Conservation (phyloP, 2,329 filamentous ascomycete species). For the Anthostomella pinea region DNA sequence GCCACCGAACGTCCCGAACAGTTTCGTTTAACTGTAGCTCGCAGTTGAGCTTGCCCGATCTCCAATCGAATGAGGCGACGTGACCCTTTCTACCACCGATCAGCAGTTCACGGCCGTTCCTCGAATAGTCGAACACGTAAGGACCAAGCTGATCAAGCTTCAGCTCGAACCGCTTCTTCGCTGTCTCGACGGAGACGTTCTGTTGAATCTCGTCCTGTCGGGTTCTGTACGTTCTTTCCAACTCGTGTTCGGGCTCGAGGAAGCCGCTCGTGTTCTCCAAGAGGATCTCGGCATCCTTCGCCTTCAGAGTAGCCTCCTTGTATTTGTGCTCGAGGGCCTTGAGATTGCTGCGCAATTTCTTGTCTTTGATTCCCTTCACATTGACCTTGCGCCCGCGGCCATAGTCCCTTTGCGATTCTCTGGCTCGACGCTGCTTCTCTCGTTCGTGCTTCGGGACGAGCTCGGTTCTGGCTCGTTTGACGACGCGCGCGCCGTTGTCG, state of each 20-base stretch:
- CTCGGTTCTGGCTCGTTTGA: slow-evolving; percentile 49
- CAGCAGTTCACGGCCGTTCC: slow-evolving; percentile 82
- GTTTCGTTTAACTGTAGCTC: slow-evolving; percentile 91
- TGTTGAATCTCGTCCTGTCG: slow-evolving; percentile 80
- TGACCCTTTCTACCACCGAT: slow-evolving; percentile 90
- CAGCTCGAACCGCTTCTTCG: slow-evolving; percentile 90
- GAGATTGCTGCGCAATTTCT: slow-evolving; percentile 81
- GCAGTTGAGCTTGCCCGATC: slow-evolving; percentile 84
- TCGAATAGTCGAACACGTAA: slow-evolving; percentile 83
- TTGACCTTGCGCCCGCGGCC: slow-evolving; percentile 78
- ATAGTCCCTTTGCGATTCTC: slow-evolving; percentile 71
- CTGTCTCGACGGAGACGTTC: slow-evolving; percentile 75
- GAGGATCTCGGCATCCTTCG: slow-evolving; percentile 93
- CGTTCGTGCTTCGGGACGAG: slow-evolving; percentile 51
- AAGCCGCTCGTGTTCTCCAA: slow-evolving; percentile 84
- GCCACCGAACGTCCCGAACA: slow-evolving; percentile 82
- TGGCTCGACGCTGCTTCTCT: slow-evolving; percentile 49
- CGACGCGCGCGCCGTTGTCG: slow-evolving; percentile 51
- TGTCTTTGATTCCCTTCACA: slow-evolving; percentile 74
- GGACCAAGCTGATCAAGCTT: slow-evolving; percentile 80
- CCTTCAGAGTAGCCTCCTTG: slow-evolving; percentile 74
- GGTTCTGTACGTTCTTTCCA: slow-evolving; percentile 91
- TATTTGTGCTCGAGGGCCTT: slow-evolving; percentile 78
- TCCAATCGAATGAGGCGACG: slow-evolving; percentile 95
- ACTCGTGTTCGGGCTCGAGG: slow-evolving; percentile 79